A percentile compares a stretch with the other conserved stretches of the same genome.
These are phyloP conservation scores for Solanum lycopersicoides DNA, from an alignment of 257 asterid species.

Conservation along the genomic window DNA sequence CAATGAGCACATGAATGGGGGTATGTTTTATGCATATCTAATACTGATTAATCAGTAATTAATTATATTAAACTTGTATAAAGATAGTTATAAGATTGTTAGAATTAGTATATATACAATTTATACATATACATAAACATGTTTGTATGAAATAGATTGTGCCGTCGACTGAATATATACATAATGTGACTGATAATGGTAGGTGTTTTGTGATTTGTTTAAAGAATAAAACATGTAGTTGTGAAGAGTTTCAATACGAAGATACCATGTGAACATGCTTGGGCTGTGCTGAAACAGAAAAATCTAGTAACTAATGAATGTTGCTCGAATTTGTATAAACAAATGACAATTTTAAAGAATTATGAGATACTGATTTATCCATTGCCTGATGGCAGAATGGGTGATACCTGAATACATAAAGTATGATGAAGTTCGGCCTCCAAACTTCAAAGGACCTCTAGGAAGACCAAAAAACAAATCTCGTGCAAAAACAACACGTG, in stretches of 20 bases:
- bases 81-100: too few relatives aligned
- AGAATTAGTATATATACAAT: too few relatives aligned
- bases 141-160: neutral
- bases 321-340: too few relatives aligned
- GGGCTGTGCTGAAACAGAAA: neutral
- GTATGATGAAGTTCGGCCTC: neutral
- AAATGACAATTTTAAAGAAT: neutral
- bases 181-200: neutral
- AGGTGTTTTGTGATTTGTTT: neutral
- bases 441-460: neutral
- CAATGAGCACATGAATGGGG: neutral
- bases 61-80: too few relatives aligned
- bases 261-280: neutral
- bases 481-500: neutral
- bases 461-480: neutral
- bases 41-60: too few relatives aligned
- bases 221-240: neutral
- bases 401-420: neutral
- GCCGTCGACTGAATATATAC: too few relatives aligned
- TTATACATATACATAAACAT: too few relatives aligned
- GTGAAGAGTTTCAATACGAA: neutral
- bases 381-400: neutral
- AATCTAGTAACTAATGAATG: neutral
- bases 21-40: neutral
- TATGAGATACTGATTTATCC: neutral